Evolutionary conservation across 768 basidiomycete species (phyloP), one percentile per base, ranked within the genome.

Genomic region (Podaxis sp.): DNA sequence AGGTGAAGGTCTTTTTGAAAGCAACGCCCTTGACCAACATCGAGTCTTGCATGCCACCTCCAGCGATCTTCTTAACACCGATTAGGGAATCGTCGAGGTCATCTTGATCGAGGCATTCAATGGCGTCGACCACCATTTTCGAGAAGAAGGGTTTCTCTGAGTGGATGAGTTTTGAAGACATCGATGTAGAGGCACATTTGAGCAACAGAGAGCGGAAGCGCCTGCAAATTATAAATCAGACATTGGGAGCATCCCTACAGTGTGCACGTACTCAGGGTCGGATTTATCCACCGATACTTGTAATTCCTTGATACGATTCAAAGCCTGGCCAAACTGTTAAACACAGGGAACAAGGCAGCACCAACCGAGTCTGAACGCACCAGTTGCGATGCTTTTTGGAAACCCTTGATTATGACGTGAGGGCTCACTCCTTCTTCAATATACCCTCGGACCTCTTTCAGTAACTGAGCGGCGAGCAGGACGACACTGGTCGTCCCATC

Each of bases 1-100:
- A 99, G 2, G 95, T 96, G 77, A 99, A 99, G 0, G 97, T 99
- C 80, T 99, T 99, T 76, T 98, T 98, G 88, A 98, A 99, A 0
- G 97, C 88, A 53, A 99, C 97, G 41, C 97, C 96, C 61, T 80
- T 78, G 71, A 99, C 82, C 49, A 98, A 82, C 13, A 90, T 82
- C 2, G 95, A 96, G 74, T 98, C 97, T 76, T 98, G 94, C 89
- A 97, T 91, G 63, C 93, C 97, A 51, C 97, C 97, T 56, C 97
- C 97, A 24, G 97, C 87, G 53, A 98, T 92, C 80, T 98, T 97
- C 80, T 98, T 98, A 59, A 97, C 90, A 12, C 96, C 96, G 66
- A 99, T 98, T 66, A 98, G 83, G 9, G 90, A 93, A 71, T 98
- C 96, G 73, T 99, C 94, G 55, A 98, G 84, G 68, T 97, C 94